These are phyloP conservation scores for Penicillium sp. DNA, from an alignment of 2,329 filamentous ascomycete species.

Conservation along the genomic window DNA sequence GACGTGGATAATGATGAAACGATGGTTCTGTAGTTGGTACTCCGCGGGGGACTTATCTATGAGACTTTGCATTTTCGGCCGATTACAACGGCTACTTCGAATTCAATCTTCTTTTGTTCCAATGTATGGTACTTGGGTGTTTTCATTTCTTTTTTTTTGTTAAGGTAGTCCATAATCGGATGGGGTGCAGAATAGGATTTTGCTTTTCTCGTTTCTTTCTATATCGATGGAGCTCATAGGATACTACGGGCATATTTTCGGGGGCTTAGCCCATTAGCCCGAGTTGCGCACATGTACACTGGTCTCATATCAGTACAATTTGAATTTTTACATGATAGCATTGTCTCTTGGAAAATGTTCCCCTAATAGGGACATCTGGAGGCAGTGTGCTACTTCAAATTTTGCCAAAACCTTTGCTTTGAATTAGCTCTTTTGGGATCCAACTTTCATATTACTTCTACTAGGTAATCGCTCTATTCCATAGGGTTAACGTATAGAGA, in stretches of 20 bases:
- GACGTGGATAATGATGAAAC: slow-evolving; percentile 35
- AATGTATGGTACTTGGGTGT: slow-evolving; percentile 15
- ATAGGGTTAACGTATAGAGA: too few relatives aligned
- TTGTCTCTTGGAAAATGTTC: too few relatives aligned
- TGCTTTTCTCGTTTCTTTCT: background rate
- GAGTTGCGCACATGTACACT: too few relatives aligned
- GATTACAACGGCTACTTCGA: background rate
- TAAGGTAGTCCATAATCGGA: slow-evolving; percentile 13
- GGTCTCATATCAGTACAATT: too few relatives aligned
- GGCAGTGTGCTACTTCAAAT: too few relatives aligned
- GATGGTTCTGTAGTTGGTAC: slow-evolving; percentile 32
- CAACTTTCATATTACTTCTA: too few relatives aligned
- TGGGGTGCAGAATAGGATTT: slow-evolving; percentile 18
- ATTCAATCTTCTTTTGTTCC: slow-evolving; percentile 5
- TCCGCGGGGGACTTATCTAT: background rate
- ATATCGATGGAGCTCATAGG: background rate
- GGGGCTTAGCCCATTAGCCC: background rate
- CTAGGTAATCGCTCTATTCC: too few relatives aligned
- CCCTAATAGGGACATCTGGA: too few relatives aligned
- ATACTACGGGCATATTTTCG: background rate
- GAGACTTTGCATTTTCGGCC: slow-evolving; percentile 3
- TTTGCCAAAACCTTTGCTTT: too few relatives aligned
- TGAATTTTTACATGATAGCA: too few relatives aligned
- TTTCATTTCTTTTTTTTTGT: slow-evolving; percentile 8
- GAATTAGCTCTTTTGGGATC: too few relatives aligned